Base-by-base conservation (phyloP, 2,329 filamentous ascomycete species). In the Penicillium sp. region DNA sequence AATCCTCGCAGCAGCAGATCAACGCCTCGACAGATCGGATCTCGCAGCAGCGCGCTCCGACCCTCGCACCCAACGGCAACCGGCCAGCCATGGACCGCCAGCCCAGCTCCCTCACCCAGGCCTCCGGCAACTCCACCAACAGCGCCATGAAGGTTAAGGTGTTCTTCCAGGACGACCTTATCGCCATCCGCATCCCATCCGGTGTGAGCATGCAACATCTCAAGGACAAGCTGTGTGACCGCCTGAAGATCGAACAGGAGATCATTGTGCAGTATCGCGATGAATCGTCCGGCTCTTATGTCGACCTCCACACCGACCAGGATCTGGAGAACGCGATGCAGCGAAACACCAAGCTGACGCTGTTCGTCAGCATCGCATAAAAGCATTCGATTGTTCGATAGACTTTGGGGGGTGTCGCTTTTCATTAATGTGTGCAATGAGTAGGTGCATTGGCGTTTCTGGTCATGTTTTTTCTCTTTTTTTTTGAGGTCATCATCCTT, bases 121-220 rank as follows among this genome's bases (percentile, higher is more conserved):
- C 71, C 24, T 77, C 76, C 2, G 66, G 61, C 24, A 63, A 68
- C 5, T 75, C 75, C 9, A 71, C 67, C 56, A 64, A 64, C 44
- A 76, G 81, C 7, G 83, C 85, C 3, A 88, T 97, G 79, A 97
- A 97, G 75, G 90, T 97, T 71, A 97, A 97, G 77, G 88, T 97
- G 50, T 94, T 90, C 77, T 97, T 91, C 77, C 90, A 93, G 61
- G 89, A 92, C 57, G 93, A 97, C 63, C 85, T 95, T 53, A 93
- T 97, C 62, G 90, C 94, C 43, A 92, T 99, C 66, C 87, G 92
- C 32, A 91, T 97, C 52, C 89, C 93, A 0, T 83, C 83, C 1
- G 89, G 95, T 51, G 91, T 95, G 65, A 83, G 83, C 50, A 94
- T 88, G 72, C 80, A 84, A 49, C 88, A 91, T 57, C 81, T 99